These are phyloP conservation scores for Entoloma clypeatum DNA, from an alignment of 1,284 basidiomycete genomes.

Conservation along the genomic window DNA sequence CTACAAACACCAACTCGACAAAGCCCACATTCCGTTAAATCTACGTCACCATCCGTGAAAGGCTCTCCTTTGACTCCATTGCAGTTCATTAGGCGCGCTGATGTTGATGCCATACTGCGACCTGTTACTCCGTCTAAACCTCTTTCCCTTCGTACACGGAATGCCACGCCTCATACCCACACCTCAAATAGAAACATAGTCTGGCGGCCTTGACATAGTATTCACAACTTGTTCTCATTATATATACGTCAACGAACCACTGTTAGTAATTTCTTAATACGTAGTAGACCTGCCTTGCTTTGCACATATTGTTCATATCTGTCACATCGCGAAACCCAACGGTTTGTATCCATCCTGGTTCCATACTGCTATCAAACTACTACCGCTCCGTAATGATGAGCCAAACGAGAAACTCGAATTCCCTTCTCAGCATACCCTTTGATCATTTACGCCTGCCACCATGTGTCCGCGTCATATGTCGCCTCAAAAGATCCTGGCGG, in stretches of 20 bases:
- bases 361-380: neutral
- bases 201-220: conserved; percentile 38
- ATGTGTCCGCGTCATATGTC: conserved; percentile 57
- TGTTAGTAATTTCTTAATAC: no score
- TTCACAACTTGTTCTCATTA: conserved; percentile 7
- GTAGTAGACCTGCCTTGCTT: no score
- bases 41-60: conserved; percentile 37
- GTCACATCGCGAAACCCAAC: no score
- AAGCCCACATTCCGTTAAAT: conserved; percentile 46
- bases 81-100: conserved; percentile 48
- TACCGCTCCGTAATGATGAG: neutral
- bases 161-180: conserved; percentile 25
- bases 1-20: conserved; percentile 42
- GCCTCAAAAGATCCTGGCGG: conserved; percentile 60
- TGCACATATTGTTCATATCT: no score
- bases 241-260: conserved; percentile 2
- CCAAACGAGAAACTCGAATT: neutral
- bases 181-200: conserved; percentile 34
- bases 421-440: conserved; percentile 14
- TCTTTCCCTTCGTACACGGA: conserved; percentile 24
- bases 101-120: conserved; percentile 37
- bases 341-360: no score
- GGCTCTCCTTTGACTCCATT: conserved; percentile 47
- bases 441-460: conserved; percentile 26
- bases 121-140: conserved; percentile 39